These are phyloP conservation scores for Salix suchowensis DNA, from an alignment of 345 rosid species.

Conservation along the genomic window DNA sequence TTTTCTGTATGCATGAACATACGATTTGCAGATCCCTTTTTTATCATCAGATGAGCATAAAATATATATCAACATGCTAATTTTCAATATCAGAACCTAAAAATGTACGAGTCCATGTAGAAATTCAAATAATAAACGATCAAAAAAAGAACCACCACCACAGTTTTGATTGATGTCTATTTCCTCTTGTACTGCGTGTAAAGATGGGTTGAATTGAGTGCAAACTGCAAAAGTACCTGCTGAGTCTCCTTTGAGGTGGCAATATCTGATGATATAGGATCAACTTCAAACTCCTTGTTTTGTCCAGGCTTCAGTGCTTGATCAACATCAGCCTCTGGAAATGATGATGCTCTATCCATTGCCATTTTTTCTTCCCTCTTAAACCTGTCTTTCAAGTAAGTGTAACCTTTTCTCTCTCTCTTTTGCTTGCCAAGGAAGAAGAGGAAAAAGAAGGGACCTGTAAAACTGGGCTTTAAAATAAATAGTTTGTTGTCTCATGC, in stretches of 20 bases:
- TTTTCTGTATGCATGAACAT: not conserved
- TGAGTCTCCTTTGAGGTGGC: constrained; percentile 22
- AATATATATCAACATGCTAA: not conserved
- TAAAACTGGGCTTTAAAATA: constrained; percentile 8
- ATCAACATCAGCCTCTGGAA: constrained; percentile 45
- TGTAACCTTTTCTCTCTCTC: not conserved
- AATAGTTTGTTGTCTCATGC: not conserved
- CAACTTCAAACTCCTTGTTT: constrained; percentile 38
- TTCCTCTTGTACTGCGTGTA: not conserved
- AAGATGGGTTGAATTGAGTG: not conserved
- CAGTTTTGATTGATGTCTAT: not conserved
- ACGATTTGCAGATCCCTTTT: not conserved
- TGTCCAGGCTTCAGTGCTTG: constrained; percentile 36
- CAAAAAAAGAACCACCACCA: not conserved
- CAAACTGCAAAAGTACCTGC: constrained; percentile 7
- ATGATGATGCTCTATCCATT: constrained; percentile 19
- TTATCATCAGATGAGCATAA: not conserved
- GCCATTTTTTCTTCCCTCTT: constrained; percentile 26
- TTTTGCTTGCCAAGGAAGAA: not conserved
- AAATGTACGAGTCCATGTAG: too few species aligned
- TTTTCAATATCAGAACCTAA: not conserved
- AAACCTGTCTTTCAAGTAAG: not conserved
- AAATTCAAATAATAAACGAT: not conserved
- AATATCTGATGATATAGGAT: constrained; percentile 42
- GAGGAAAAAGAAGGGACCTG: too few species aligned